Percentiles rank a stretch among this genome's conserved stretches.
These are phyloP conservation scores for Ophiostoma australiae DNA, from an alignment of 2,329 filamentous ascomycete genomes.

Conservation along the genomic window DNA sequence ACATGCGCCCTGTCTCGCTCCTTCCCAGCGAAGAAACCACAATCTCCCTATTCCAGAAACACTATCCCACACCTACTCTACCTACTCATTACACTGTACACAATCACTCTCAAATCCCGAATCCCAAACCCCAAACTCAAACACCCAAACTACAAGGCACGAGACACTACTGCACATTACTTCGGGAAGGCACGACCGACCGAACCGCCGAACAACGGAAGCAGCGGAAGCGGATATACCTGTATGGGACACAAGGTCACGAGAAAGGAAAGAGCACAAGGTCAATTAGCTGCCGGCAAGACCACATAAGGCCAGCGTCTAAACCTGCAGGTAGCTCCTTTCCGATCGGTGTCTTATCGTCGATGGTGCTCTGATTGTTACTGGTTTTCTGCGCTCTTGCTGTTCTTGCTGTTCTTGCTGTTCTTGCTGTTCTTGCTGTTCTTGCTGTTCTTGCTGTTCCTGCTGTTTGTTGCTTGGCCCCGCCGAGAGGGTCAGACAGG, in stretches of 20 bases:
- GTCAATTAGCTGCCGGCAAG: slow-evolving; percentile 11
- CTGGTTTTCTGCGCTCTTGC: slow-evolving; percentile 14
- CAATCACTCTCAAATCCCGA: neutral
- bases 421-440: neutral
- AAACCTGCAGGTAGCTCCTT: slow-evolving; percentile 15
- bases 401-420: too few relatives aligned
- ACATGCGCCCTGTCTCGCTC: neutral
- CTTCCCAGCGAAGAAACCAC: neutral
- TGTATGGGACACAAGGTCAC: neutral
- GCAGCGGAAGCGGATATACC: neutral
- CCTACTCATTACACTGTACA: neutral
- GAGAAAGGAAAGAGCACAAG: neutral
- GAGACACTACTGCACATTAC: neutral
- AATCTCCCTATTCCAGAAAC: neutral
- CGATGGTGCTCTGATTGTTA: neutral
- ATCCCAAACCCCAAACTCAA: neutral
- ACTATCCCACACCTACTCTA: neutral
- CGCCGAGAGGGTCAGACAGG: neutral
- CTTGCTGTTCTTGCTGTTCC: neutral
- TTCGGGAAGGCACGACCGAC: slow-evolving; percentile 10
- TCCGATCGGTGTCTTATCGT: slow-evolving; percentile 17
- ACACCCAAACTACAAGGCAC: neutral
- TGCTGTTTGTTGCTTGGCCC: neutral
- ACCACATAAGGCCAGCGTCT: neutral
- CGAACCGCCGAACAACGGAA: neutral